These are phyloP conservation scores for Fusarium brevicatenulatum DNA, from an alignment of 2,329 filamentous ascomycete genomes.

Conservation along the genomic window DNA sequence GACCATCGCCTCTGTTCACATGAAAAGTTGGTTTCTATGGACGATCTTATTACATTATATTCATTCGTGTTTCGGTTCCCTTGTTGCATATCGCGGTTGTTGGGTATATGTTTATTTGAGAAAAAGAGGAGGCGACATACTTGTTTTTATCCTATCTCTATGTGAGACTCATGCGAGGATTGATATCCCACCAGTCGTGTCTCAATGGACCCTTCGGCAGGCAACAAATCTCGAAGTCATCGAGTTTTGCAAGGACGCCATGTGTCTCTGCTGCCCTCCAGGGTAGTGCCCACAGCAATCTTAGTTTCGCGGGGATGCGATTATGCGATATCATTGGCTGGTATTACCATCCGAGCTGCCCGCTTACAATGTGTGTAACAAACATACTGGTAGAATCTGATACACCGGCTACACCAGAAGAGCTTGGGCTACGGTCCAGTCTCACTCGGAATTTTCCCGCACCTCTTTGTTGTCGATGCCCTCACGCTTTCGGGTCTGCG, in stretches of 20 bases:
- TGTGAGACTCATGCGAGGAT: not conserved
- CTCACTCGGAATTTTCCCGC: conserved; percentile 31
- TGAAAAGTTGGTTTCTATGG: not conserved
- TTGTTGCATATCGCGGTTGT: not conserved
- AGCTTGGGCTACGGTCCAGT: conserved; percentile 6
- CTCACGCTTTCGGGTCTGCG: not conserved
- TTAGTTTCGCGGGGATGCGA: conserved; percentile 34
- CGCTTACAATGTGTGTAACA: conserved; percentile 13
- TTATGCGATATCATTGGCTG: conserved; percentile 29
- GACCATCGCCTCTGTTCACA: not conserved
- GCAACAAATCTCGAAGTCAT: conserved; percentile 1
- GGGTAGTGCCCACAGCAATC: conserved; percentile 24
- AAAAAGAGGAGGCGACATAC: too few relatives aligned
- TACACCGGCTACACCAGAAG: conserved; percentile 8
- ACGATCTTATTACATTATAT: not conserved
- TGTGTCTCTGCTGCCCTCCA: conserved; percentile 13
- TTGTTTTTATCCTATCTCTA: too few relatives aligned
- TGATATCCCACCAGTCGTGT: conserved; percentile 2
- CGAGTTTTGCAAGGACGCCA: not conserved
- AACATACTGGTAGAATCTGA: conserved; percentile 4
- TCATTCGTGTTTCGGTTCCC: not conserved
- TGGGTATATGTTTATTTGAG: not conserved
- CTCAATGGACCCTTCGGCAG: conserved; percentile 2
- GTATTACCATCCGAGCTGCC: not conserved
- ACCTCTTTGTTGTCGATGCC: conserved; percentile 24